A percentile compares a stretch with the other conserved stretches of the same genome.
These are phyloP conservation scores for Noccaea caerulescens DNA, from an alignment of 345 rosid species.

Conservation along the genomic window DNA sequence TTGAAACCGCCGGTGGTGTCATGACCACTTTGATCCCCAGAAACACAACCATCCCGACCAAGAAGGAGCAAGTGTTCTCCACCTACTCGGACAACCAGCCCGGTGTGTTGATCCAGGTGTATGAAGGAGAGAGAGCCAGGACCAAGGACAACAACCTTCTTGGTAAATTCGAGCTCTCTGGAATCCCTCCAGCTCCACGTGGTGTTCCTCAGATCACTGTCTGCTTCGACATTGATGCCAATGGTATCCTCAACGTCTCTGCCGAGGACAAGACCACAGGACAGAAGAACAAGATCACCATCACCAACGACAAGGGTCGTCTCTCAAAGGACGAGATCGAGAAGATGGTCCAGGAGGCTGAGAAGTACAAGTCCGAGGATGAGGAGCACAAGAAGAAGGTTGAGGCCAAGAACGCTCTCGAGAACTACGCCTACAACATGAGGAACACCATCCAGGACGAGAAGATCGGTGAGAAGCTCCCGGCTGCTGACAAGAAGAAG, in stretches of 20 bases:
- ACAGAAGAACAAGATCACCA: slow-evolving; percentile 81
- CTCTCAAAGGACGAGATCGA: slow-evolving; percentile 71
- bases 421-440: slow-evolving; percentile 77
- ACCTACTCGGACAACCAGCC: slow-evolving; percentile 82
- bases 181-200: slow-evolving; percentile 81
- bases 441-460: slow-evolving; percentile 75
- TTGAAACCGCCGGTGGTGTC: slow-evolving; percentile 81
- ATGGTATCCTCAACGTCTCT: slow-evolving; percentile 79
- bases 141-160: slow-evolving; percentile 81
- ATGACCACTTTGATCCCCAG: slow-evolving; percentile 82
- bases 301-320: slow-evolving; percentile 80
- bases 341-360: slow-evolving; percentile 83
- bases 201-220: slow-evolving; percentile 83
- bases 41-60: slow-evolving; percentile 75
- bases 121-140: slow-evolving; percentile 79
- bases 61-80: slow-evolving; percentile 77
- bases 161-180: slow-evolving; percentile 77
- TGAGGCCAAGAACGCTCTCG: slow-evolving; percentile 73
- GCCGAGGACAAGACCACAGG: slow-evolving; percentile 85
- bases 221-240: slow-evolving; percentile 79
- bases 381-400: slow-evolving; percentile 85
- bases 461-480: slow-evolving; percentile 68
- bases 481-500: slow-evolving; percentile 66
- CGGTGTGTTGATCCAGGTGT: slow-evolving; percentile 80
- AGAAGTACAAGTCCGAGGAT: slow-evolving; percentile 76